Base-by-base conservation (phyloP, 305 asterid genomes). In the Solanum hybrid region DNA sequence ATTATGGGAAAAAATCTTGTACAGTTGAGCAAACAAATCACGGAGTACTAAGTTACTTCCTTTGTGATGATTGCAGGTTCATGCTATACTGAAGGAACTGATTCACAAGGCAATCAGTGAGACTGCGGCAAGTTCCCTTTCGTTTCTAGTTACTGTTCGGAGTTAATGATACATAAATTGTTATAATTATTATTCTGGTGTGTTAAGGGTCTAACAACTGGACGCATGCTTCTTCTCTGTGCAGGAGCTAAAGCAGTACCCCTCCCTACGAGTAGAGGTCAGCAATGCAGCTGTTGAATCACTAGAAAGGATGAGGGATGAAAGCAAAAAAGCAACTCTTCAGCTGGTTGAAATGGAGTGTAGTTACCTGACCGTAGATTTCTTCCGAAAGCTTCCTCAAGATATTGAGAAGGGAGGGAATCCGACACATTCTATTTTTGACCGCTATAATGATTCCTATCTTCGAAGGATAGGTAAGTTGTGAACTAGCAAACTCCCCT, bases 371-470 rank as follows among this genome's bases (percentile, higher is more conserved):
- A 95, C 98, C 3, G 97, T 95, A 42, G 97, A 95, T 92, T 95
- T 95, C 92, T 95, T 95, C 92, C 89, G 98, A 88, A 95, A 93
- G 89, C 98, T 95, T 92, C 98, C 98, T 85, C 98, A 95, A 90
- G 98, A 95, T 91, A 92, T 93, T 5, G 98, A 95, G 95, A 95
- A 95, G 93, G 97, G 96, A 81, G 98, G 97, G 38, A 95, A 95
- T 90, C 98, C 98, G 8, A 93, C 98, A 81, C 95, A 93, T 89
- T 95, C 98, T 29, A 95, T 96, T 81, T 96, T 96, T 40, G 99
- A 97, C 51, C 93, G 99, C 92, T 97, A 97, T 76, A 95, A 96
- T 37, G 99, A 97, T 88, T 91, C 99, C 27, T 97, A 97, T 92
- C 96, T 95, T 56, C 92, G 96, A 1, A 92, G 95, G 93, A 91